Percentiles rank a stretch among this genome's conserved stretches.
Conservation (phyloP, 1,284 basidiomycete genomes). For the Pseudozyma pruni region DNA sequence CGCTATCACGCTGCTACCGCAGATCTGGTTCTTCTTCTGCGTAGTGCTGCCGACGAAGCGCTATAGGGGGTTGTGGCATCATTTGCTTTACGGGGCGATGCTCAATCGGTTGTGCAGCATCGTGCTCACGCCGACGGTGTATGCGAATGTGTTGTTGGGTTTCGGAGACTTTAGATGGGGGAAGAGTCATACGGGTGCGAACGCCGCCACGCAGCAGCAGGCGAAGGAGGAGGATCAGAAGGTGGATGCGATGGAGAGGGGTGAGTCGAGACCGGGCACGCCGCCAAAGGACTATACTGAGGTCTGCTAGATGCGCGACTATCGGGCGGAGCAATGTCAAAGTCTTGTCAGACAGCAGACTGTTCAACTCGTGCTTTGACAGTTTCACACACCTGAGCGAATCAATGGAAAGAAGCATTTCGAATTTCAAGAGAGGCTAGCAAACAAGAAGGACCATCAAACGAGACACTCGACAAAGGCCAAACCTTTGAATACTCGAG, state of each 20-base stretch:
- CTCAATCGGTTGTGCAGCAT: conserved; percentile 23
- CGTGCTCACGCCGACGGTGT: conserved; percentile 29
- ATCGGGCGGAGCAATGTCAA: too few species aligned
- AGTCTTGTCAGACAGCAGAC: too few species aligned
- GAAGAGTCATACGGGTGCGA: conserved; percentile 24
- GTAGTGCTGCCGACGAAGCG: conserved; percentile 16
- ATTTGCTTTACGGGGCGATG: conserved; percentile 22
- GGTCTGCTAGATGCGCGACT: conserved; percentile 2
- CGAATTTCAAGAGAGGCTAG: too few species aligned
- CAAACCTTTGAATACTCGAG: too few species aligned
- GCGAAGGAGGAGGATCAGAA: neutral
- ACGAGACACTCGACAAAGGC: too few species aligned
- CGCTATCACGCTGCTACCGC: conserved; percentile 29
- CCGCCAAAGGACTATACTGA: conserved; percentile 28
- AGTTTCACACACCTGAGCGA: too few species aligned
- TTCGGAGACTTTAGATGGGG: conserved; percentile 39
- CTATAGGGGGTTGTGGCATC: conserved; percentile 16
- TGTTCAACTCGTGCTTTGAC: too few species aligned
- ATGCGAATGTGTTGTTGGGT: conserved; percentile 27
- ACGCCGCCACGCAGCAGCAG: conserved; percentile 6
- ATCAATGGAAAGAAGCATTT: too few species aligned
- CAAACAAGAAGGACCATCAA: too few species aligned
- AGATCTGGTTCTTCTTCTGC: conserved; percentile 36
- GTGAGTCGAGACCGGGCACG: conserved; percentile 5
- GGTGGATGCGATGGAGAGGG: conserved; percentile 16